phyloP scores from a whole-genome alignment of 306 rosid species.

The Potentilla sterilis region DNA sequence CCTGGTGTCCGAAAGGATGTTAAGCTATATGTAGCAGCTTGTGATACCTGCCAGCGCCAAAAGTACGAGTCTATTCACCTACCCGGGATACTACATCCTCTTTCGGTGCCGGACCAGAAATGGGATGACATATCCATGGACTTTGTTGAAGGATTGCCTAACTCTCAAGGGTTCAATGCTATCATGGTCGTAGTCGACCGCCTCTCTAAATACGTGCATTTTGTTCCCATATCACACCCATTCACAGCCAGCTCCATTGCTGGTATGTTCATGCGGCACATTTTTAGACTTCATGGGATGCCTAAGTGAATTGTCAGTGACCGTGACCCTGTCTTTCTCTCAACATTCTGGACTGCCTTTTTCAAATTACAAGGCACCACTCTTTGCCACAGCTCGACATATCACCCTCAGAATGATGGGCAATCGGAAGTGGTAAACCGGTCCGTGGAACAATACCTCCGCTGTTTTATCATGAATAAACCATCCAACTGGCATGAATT shows the following conservation, averaged over 20 bases:
- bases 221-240: too few species aligned
- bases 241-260: too few species aligned
- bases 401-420: neutral
- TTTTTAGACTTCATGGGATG: too few species aligned
- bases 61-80: too few species aligned
- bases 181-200: too few species aligned
- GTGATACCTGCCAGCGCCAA: neutral
- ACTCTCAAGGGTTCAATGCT: too few species aligned
- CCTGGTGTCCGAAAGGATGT: neutral
- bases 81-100: neutral
- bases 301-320: too few species aligned
- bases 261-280: too few species aligned
- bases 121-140: neutral
- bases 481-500: too few species aligned
- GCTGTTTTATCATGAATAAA: neutral
- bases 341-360: neutral
- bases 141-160: too few species aligned
- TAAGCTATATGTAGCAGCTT: too few species aligned
- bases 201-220: too few species aligned
- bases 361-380: neutral
- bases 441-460: neutral
- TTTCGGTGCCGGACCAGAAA: neutral
- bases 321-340: neutral
- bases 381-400: neutral
- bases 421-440: neutral